Conservation (phyloP, 108 stramenopile species). For the Discostella stelligeroides region DNA sequence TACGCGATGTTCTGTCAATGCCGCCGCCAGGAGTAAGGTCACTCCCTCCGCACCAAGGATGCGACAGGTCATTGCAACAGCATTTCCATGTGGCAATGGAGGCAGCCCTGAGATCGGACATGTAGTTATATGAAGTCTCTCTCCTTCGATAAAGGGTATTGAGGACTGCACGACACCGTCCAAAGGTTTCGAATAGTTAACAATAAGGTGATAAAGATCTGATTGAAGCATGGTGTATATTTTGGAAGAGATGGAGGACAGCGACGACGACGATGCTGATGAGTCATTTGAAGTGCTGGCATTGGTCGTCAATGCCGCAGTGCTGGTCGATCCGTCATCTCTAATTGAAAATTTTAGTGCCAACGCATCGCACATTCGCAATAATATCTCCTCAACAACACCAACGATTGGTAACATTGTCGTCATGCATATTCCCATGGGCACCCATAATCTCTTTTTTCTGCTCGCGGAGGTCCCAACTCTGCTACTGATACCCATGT, state of each 20-base stretch:
- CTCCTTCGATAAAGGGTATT: conserved; percentile 80
- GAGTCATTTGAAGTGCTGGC: conserved; percentile 8
- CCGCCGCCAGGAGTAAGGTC: conserved; percentile 74
- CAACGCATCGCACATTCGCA: conserved; percentile 78
- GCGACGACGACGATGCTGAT: conserved; percentile 6
- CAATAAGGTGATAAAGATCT: conserved; percentile 66
- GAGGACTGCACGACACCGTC: conserved; percentile 86
- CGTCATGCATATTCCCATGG: conserved; percentile 78
- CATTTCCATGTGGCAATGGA: conserved; percentile 76
- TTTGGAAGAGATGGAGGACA: conserved; percentile 26
- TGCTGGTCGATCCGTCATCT: conserved; percentile 18
- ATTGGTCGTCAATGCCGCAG: not conserved
- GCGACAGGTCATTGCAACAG: conserved; percentile 74
- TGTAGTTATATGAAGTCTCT: conserved; percentile 70
- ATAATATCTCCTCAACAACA: conserved; percentile 75
- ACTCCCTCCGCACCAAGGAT: conserved; percentile 81
- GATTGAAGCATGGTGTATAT: conserved; percentile 52
- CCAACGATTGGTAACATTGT: conserved; percentile 81
- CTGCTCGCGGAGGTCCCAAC: conserved; percentile 7
- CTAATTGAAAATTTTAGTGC: conserved; percentile 33
- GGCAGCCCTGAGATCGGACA: conserved; percentile 75
- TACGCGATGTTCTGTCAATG: conserved; percentile 85
- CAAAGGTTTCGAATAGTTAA: conserved; percentile 78
- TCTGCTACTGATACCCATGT: conserved; percentile 3
- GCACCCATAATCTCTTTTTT: conserved; percentile 73